These are phyloP conservation scores for Mycosphaerelloides madeirae DNA, from an alignment of 2,329 filamentous ascomycete species.

Conservation along the genomic window DNA sequence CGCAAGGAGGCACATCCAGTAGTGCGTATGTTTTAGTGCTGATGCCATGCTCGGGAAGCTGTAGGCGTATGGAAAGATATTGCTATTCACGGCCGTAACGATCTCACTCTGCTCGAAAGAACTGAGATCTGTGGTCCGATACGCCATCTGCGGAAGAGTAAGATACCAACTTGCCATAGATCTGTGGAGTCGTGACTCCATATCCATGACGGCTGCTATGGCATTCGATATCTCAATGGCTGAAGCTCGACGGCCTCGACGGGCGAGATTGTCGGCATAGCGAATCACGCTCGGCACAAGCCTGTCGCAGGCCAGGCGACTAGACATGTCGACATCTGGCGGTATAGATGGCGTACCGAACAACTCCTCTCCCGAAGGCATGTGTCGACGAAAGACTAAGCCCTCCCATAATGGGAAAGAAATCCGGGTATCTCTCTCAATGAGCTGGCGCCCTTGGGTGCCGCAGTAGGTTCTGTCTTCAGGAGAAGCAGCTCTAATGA, in stretches of 20 bases:
- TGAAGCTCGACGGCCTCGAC: no score
- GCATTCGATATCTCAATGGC: no score
- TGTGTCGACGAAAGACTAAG: neutral
- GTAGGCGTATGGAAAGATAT: conserved; percentile 3
- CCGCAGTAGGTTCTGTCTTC: neutral
- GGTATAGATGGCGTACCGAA: no score
- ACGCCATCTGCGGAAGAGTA: neutral
- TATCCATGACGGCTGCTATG: no score
- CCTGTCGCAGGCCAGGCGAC: no score
- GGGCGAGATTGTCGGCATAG: no score
- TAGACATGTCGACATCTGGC: no score
- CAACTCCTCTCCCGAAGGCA: neutral
- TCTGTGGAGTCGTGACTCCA: no score
- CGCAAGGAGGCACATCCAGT: conserved; percentile 9
- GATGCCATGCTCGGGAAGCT: conserved; percentile 2
- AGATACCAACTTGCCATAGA: conserved; percentile 1
- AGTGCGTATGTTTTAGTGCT: conserved; percentile 8
- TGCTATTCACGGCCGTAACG: neutral
- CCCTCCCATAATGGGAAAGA: neutral
- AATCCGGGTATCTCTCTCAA: neutral
- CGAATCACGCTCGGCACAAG: no score
- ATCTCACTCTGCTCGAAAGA: neutral
- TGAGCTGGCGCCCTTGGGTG: neutral
- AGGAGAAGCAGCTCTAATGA: neutral
- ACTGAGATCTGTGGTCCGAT: neutral